Conservation (phyloP, 2,329 filamentous ascomycete genomes). For the Aspergillus sp. region DNA sequence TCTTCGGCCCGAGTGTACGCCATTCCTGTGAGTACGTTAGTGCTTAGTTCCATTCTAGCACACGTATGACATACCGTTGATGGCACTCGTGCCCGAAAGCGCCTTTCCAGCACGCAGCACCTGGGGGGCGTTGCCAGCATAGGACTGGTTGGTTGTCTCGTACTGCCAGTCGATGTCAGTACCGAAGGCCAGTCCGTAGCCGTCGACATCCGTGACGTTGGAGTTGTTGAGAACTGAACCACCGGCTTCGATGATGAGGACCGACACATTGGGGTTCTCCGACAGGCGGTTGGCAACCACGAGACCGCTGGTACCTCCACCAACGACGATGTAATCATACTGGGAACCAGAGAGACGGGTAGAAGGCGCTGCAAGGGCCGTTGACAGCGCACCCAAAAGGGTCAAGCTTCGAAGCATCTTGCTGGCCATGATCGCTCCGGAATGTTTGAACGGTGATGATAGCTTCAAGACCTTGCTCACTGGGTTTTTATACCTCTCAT, state of each 20-base stretch:
- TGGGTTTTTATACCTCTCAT: background rate
- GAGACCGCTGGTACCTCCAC: conserved; percentile 37
- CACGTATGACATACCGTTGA: conserved; percentile 40
- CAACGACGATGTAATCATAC: conserved; percentile 36
- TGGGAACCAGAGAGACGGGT: too few species aligned
- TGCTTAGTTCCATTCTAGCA: background rate
- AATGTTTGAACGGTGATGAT: background rate
- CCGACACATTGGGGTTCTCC: conserved; percentile 27
- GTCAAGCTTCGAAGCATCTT: background rate
- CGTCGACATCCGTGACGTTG: conserved; percentile 29
- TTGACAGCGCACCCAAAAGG: background rate
- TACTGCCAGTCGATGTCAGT: conserved; percentile 47
- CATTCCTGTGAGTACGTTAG: conserved; percentile 30
- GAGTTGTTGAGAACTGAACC: conserved; percentile 29
- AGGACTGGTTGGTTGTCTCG: conserved; percentile 40
- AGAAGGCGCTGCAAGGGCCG: background rate
- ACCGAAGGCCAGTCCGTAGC: conserved; percentile 29
- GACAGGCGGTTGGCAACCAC: conserved; percentile 38
- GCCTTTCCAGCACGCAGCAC: conserved; percentile 45
- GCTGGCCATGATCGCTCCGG: background rate
- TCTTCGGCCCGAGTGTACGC: conserved; percentile 39
- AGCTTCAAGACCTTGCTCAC: background rate
- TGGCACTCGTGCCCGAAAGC: conserved; percentile 45
- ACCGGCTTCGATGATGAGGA: conserved; percentile 35
- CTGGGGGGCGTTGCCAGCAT: conserved; percentile 31